These are phyloP conservation scores for Boeremia exigua DNA, from an alignment of 2,329 filamentous ascomycete species.

Conservation along the genomic window DNA sequence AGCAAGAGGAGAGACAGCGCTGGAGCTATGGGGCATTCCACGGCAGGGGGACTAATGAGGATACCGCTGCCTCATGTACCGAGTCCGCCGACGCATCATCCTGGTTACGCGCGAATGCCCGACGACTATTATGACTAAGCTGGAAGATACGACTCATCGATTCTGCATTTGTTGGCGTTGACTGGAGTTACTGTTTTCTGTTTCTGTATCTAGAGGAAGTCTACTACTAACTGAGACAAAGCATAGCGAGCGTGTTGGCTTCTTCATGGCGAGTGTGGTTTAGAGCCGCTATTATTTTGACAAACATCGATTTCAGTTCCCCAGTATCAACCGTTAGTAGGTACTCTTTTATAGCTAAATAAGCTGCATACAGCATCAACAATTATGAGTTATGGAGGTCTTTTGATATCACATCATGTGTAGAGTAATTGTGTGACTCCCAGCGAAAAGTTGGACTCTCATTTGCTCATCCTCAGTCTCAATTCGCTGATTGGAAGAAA, in stretches of 20 bases:
- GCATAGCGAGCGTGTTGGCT: conserved; percentile 39
- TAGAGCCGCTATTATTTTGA: neutral
- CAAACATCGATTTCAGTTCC: neutral
- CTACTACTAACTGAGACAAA: conserved; percentile 13
- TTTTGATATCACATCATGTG: no score
- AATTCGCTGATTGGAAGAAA: neutral
- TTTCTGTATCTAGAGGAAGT: conserved; percentile 12
- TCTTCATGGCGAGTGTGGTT: neutral
- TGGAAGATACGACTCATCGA: neutral
- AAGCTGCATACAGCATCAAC: no score
- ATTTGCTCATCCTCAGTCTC: no score
- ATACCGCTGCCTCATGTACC: conserved; percentile 43
- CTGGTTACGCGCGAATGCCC: conserved; percentile 34
- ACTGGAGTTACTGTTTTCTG: neutral
- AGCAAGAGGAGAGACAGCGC: conserved; percentile 42
- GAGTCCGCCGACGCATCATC: conserved; percentile 42
- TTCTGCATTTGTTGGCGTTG: conserved; percentile 19
- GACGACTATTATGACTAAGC: conserved; percentile 26
- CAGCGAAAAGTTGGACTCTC: no score
- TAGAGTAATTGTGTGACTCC: no score
- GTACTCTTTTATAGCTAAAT: no score
- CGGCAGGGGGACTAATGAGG: conserved; percentile 32
- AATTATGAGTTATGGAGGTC: no score
- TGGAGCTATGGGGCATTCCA: conserved; percentile 24
- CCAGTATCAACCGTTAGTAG: no score